Percentiles rank a stretch among this genome's conserved stretches.
phyloP scores from a whole-genome alignment of 495 filamentous ascomycete species.

The Penicillium coprophilum region DNA sequence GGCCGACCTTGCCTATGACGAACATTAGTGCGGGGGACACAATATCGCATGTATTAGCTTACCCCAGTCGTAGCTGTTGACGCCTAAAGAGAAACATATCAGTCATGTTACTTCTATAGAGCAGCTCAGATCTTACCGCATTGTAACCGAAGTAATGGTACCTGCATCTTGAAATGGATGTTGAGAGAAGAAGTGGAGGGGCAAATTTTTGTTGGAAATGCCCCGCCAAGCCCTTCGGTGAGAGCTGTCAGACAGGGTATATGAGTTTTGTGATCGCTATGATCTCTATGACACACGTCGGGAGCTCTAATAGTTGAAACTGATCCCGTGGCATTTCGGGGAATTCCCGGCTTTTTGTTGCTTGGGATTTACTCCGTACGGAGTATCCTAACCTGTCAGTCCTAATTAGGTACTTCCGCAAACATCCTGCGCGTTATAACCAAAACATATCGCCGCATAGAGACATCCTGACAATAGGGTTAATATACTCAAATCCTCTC shows the following conservation, averaged over 20 bases:
- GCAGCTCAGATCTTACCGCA: slow-evolving; percentile 61
- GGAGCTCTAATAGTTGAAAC: neutral
- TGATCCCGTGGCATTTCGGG: neutral
- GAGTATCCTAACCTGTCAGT: slow-evolving; percentile 4
- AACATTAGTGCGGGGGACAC: slow-evolving; percentile 30
- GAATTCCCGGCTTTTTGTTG: neutral
- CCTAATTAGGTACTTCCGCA: slow-evolving; percentile 1
- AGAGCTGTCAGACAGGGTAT: neutral
- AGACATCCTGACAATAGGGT: neutral
- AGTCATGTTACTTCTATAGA: neutral
- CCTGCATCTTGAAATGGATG: slow-evolving; percentile 57
- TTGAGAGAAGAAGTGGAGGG: slow-evolving; percentile 15
- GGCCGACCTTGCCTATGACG: slow-evolving; percentile 66
- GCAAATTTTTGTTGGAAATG: slow-evolving; percentile 25
- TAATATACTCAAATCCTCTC: neutral
- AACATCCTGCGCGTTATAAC: neutral
- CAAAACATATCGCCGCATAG: neutral
- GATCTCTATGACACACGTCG: slow-evolving; percentile 2
- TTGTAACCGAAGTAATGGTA: slow-evolving; percentile 87
- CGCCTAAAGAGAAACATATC: slow-evolving; percentile 48
- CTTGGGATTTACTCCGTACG: neutral
- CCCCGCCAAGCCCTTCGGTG: slow-evolving; percentile 28
- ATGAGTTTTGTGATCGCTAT: neutral
- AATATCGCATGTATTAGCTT: slow-evolving; percentile 22
- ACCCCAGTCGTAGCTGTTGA: slow-evolving; percentile 99